These are phyloP conservation scores for Cytospora piceicola DNA, from an alignment of 2,329 filamentous ascomycete species.

Conservation along the genomic window DNA sequence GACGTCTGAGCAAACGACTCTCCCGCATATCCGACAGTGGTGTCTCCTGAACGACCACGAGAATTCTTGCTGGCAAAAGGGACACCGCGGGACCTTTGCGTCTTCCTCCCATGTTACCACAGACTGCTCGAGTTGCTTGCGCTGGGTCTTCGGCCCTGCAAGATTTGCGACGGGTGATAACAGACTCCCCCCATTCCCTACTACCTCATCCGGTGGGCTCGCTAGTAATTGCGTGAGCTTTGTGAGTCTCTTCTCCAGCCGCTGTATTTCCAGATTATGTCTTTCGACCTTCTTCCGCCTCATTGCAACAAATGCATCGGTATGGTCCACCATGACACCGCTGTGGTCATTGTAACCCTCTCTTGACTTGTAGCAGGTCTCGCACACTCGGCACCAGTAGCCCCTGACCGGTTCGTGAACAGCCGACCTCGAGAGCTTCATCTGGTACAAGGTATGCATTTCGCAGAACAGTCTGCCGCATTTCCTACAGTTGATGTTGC, in stretches of 20 bases:
- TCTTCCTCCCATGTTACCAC: slow-evolving; percentile 97
- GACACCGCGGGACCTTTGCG: slow-evolving; percentile 75
- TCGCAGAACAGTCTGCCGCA: slow-evolving; percentile 95
- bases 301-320: slow-evolving; percentile 68
- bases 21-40: slow-evolving; percentile 91
- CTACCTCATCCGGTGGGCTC: slow-evolving; percentile 70
- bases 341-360: slow-evolving; percentile 92
- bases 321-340: slow-evolving; percentile 73
- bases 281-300: slow-evolving; percentile 80
- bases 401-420: slow-evolving; percentile 88
- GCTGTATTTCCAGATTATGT: slow-evolving; percentile 82
- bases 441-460: slow-evolving; percentile 99
- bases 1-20: slow-evolving; percentile 88
- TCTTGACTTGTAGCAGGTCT: slow-evolving; percentile 98
- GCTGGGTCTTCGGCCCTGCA: slow-evolving; percentile 71
- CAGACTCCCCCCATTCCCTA: slow-evolving; percentile 52
- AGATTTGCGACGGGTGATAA: slow-evolving; percentile 65
- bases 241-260: slow-evolving; percentile 88
- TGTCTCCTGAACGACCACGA: slow-evolving; percentile 91
- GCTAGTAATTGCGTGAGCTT: slow-evolving; percentile 85
- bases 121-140: slow-evolving; percentile 85
- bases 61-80: slow-evolving; percentile 96
- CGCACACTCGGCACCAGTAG: slow-evolving; percentile 92
- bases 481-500: slow-evolving; percentile 89
- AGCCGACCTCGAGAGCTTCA: slow-evolving; percentile 91